These are phyloP conservation scores for Brassica nigra DNA, from an alignment of 345 rosid species.

Conservation along the genomic window DNA sequence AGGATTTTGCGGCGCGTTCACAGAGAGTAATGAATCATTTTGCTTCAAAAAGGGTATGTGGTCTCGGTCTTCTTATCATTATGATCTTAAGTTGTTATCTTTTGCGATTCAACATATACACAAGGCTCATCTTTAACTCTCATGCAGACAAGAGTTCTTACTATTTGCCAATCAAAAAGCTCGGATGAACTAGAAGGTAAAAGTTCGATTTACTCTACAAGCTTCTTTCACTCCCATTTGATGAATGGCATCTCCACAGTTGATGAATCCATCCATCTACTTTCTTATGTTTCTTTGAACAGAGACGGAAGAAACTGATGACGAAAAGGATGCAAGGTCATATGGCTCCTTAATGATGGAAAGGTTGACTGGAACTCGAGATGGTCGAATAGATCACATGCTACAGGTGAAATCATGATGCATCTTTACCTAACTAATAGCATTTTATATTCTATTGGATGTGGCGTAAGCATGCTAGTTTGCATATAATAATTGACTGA, in stretches of 20 bases:
- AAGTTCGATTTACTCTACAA: not conserved
- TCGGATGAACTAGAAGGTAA: slow-evolving; percentile 65
- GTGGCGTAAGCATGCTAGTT: slow-evolving; percentile 17
- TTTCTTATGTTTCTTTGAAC: slow-evolving; percentile 31
- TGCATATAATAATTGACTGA: not conserved
- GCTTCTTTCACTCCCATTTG: slow-evolving; percentile 1
- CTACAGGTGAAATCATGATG: slow-evolving; percentile 68
- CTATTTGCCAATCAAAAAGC: slow-evolving; percentile 74
- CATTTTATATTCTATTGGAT: not conserved
- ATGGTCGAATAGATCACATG: slow-evolving; percentile 85
- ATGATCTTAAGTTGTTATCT: slow-evolving; percentile 7
- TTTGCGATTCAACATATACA: slow-evolving; percentile 10
- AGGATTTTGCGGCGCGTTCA: slow-evolving; percentile 78
- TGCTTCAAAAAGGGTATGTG: slow-evolving; percentile 58
- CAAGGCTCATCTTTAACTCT: slow-evolving; percentile 20
- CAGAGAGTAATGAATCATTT: slow-evolving; percentile 64
- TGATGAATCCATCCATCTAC: not conserved
- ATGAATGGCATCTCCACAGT: not conserved
- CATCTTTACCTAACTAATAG: not conserved
- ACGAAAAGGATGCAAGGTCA: slow-evolving; percentile 57
- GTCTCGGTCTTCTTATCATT: not conserved
- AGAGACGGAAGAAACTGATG: slow-evolving; percentile 51
- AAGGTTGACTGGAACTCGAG: slow-evolving; percentile 74
- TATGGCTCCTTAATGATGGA: slow-evolving; percentile 89
- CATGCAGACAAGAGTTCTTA: slow-evolving; percentile 70